These are phyloP conservation scores for Aspergillus aculeatus DNA, from an alignment of 2,329 filamentous ascomycete genomes.

Conservation along the genomic window DNA sequence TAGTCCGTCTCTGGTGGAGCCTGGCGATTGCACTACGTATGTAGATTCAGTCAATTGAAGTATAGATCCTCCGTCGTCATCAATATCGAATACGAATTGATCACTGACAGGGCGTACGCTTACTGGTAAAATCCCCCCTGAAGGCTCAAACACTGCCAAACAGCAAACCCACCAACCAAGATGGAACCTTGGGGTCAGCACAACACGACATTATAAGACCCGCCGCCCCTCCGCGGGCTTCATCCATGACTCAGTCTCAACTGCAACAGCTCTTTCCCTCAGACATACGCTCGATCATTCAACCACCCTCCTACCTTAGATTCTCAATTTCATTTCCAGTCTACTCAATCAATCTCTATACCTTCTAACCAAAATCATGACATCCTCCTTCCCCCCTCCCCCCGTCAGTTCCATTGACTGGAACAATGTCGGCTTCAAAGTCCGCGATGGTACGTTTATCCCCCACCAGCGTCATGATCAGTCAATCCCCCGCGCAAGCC, in stretches of 20 bases:
- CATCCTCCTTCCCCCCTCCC: conserved; percentile 31
- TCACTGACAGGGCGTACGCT: neutral
- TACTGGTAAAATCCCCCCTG: no score
- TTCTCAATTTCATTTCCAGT: no score
- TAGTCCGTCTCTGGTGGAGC: neutral
- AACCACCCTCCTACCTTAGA: neutral
- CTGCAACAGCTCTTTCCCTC: no score
- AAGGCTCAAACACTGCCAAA: no score
- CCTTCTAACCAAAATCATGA: neutral
- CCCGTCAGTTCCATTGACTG: conserved; percentile 61
- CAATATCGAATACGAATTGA: neutral
- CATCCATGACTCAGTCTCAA: no score
- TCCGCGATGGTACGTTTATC: conserved; percentile 70
- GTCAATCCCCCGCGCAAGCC: neutral
- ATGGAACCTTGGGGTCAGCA: no score
- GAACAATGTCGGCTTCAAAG: conserved; percentile 87
- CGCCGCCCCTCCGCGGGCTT: neutral
- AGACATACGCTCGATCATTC: no score
- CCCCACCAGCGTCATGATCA: neutral
- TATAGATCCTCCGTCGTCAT: neutral
- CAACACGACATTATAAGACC: no score
- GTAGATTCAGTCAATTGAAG: neutral
- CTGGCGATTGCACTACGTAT: neutral
- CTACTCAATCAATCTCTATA: neutral
- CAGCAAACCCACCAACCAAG: no score